Evolutionary conservation across 495 filamentous ascomycete genomes (phyloP), one percentile per base, ranked within the genome.

Genomic region (Talaromyces adpressus): DNA sequence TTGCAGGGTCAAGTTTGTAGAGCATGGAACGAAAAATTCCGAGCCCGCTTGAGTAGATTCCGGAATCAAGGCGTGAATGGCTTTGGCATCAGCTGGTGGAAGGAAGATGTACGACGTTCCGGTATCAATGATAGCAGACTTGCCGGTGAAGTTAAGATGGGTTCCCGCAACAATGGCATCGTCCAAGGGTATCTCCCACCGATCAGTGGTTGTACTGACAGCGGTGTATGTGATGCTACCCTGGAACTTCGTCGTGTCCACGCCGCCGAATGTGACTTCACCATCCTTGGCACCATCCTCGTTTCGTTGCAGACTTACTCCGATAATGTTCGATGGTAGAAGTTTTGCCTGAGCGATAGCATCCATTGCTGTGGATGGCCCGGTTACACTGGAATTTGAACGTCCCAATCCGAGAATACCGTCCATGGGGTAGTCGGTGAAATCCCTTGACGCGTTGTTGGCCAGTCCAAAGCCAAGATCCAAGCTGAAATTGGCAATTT

Each of bases 331-430:
- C 0, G 82, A 74, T 8, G 81, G 65, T 54, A 95, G 75, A 3
- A 82, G 59, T 30, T 83, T 81, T n/a, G 83, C 74, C 3, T 81
- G 65, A n/a, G 75, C 77, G 23, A 93, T 76, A 27, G 75, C 68
- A 39, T 86, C 81, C 75, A 93, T 81, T 66, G 92, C 85, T 1
- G 83, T 87, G 30, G 86, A 81, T 8, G 79, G 79, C 11, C 73
- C 72, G 66, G 78, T 78, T 6, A 71, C 72, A 39, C 63, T 73
- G 41, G 68, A 76, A 67, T 64, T 74, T 59, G 73, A 76, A 66
- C 74, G 85, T 7, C 86, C 86, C n/a, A 95, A 75, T 6, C 90
- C 91, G 6, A 95, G 73, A 57, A 96, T 94, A n/a, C 91, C 91
- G 69, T 96, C 91, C 66, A 94, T 89, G 18, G 91, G 87, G 67